A percentile compares a stretch with the other conserved stretches of the same genome.
Conservation (phyloP, 75 land plant genomes). For the Adiantum capillusveneris region DNA sequence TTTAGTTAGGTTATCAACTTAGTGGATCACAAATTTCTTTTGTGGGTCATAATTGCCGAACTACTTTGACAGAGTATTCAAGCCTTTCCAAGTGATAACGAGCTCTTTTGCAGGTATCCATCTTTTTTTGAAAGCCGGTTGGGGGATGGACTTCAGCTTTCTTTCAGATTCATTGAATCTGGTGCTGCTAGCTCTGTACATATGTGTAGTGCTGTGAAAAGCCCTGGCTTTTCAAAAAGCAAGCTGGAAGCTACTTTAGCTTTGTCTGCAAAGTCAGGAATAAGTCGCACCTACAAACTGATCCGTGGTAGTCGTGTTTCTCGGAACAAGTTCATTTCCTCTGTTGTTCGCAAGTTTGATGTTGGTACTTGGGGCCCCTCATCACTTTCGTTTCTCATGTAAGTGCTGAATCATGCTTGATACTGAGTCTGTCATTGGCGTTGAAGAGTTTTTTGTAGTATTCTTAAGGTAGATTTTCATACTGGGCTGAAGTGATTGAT, state of each 20-base stretch:
- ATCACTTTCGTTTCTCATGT: constrained; percentile 74
- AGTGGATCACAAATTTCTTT: too few species aligned
- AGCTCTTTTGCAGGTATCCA: constrained; percentile 66
- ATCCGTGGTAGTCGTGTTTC: constrained; percentile 77
- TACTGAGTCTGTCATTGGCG: too few species aligned
- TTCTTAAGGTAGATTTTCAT: too few species aligned
- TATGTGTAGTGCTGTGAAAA: constrained; percentile 21
- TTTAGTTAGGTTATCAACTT: neutral
- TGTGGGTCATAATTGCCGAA: too few species aligned
- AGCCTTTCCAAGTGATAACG: neutral
- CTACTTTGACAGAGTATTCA: neutral
- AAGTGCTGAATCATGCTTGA: too few species aligned
- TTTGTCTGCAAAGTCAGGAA: constrained; percentile 63
- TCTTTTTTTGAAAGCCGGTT: constrained; percentile 93
- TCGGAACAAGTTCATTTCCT: constrained; percentile 88
- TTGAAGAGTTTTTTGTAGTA: too few species aligned
- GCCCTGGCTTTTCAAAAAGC: constrained; percentile 23
- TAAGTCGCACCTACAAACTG: constrained; percentile 86
- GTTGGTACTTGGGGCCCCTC: constrained; percentile 39
- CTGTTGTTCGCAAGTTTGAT: constrained; percentile 89
- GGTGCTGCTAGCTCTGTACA: constrained; percentile 34
- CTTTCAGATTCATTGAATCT: constrained; percentile 68
- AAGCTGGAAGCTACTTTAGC: constrained; percentile 36
- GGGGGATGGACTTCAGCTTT: constrained; percentile 94
- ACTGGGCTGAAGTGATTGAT: too few species aligned